Base-by-base conservation (phyloP, 345 rosid species). In the Lumnitzera racemosa region DNA sequence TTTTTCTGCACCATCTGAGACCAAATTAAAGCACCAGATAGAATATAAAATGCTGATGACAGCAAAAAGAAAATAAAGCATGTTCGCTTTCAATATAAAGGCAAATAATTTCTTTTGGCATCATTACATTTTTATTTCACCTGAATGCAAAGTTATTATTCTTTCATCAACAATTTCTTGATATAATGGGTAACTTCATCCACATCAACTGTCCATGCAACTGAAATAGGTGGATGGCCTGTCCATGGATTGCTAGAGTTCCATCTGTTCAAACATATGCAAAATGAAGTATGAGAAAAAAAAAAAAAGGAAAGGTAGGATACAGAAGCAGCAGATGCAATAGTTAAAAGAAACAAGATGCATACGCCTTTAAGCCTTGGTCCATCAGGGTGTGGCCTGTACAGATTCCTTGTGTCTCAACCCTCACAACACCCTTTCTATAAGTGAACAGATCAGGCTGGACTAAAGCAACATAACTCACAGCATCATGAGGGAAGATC, bases 321-420 rank as follows among this genome's bases (percentile, higher is more conserved):
- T 13, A 57, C n/a, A 3, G 27, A 53, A 12, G 16, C 4, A 36
- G 63, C 41, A 24, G 16, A 9, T 13, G 47, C 55, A 12, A 6
- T 29, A 52, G 47, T 47, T 15, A 12, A 25, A 16, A 24, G 46
- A 47, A 13, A 51, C 25, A 60, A 46, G 4, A 17, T 3, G 41
- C 62, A 1, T 59, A 94, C 97, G 25, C 83, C 74, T 83, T 90
- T 27, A 86, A 81, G 63, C 99, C 99, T 69, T 86, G 96, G 74
- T 90, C 99, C 90, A 94, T 73, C 49, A 94, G 74, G 0, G 99
- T 94, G 61, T 90, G 97, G 24, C 99, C 99, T 2, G 55, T 51
- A 48, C 91, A 83, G 56, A 94, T 79, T 56, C 99, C 99, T 59
- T 84, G 96, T 1, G 99, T 94, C 78, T 94, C 99, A 4, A 94